These are phyloP conservation scores for Trichoderma brevicompactum DNA, from an alignment of 2,329 filamentous ascomycete species.

Conservation along the genomic window DNA sequence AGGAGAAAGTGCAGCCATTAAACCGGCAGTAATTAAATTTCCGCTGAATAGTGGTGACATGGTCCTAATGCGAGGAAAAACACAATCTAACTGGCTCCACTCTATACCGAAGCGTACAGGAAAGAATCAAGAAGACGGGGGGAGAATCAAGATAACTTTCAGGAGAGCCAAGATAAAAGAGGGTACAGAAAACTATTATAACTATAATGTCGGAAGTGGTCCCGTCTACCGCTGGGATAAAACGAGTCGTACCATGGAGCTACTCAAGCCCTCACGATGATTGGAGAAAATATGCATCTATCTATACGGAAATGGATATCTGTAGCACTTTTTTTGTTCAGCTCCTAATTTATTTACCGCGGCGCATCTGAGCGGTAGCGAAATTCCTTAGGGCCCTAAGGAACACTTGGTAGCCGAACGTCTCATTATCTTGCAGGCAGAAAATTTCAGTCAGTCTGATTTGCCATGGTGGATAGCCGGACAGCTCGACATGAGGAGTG, in stretches of 20 bases:
- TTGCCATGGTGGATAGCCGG: constrained; percentile 97
- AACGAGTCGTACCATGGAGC: constrained; percentile 53
- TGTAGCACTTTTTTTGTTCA: neutral
- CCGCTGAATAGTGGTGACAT: constrained; percentile 72
- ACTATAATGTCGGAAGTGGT: constrained; percentile 78
- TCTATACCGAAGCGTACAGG: constrained; percentile 76
- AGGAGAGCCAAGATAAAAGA: constrained; percentile 70
- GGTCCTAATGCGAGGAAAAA: constrained; percentile 75
- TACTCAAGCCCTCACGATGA: constrained; percentile 41
- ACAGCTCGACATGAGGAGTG: constrained; percentile 77
- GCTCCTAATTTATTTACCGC: constrained; percentile 62
- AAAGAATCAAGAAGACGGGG: constrained; percentile 64
- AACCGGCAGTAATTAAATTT: constrained; percentile 50
- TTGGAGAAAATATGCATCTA: constrained; percentile 8
- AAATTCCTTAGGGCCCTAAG: constrained; percentile 82
- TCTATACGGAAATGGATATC: constrained; percentile 29
- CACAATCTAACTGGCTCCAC: constrained; percentile 78
- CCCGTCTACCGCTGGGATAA: constrained; percentile 71
- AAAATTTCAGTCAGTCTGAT: constrained; percentile 94
- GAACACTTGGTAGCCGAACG: constrained; percentile 94
- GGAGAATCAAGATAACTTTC: constrained; percentile 79
- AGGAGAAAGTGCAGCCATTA: constrained; percentile 2
- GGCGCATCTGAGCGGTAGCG: constrained; percentile 84
- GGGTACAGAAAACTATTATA: constrained; percentile 82
- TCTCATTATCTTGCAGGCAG: constrained; percentile 73